Base-by-base conservation (phyloP, 1,284 basidiomycete species). In the Pseudozyma pruni region DNA sequence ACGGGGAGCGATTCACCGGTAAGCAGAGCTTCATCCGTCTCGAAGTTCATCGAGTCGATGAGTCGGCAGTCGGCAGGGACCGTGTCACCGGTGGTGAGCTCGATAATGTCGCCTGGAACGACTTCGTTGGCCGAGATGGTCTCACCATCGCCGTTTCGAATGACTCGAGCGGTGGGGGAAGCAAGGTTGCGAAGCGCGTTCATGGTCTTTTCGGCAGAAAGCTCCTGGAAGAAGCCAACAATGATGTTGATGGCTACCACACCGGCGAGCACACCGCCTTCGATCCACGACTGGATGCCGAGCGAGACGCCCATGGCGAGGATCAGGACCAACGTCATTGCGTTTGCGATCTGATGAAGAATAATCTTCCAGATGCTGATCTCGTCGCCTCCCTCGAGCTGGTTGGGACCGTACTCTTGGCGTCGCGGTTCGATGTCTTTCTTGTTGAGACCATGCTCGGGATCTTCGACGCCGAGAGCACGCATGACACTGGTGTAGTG, bases 1-100 rank as follows among this genome's bases (percentile, higher is more conserved):
- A 90, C 88, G 57, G 89, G 89, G 16, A 90, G 79, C 11, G 86
- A 86, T 76, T 89, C 88, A 46, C 89, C 89, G 1, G 89, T 90
- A n/a, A 90, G 84, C 31, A 90, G 85, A 5, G 88, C 87, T 77
- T 90, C 89, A 60, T 89, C 89, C 17, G 86, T 71, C 63, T 81
- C 80, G 20, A 81, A 81, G 63, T 81, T 81, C 71, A 74, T 78
- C 34, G 74, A 67, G 51, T 81, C 80, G 60, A 81, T 63, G 14
- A 81, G 64, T 25, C 80, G 74, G 52, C 77, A 63, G 38, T 81
- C 80, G 32, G 78, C 80, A 10, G 80, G 80, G 8, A 81, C 72
- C 0, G 79, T 79, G 54, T 81, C 79, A 25, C 80, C 80, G 11
- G 73, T 75, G 35, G 49, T 58, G 25, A 83, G 68, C 70, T 83